Base-by-base conservation (phyloP, 768 basidiomycete species). In the Floccularia luteovirens region DNA sequence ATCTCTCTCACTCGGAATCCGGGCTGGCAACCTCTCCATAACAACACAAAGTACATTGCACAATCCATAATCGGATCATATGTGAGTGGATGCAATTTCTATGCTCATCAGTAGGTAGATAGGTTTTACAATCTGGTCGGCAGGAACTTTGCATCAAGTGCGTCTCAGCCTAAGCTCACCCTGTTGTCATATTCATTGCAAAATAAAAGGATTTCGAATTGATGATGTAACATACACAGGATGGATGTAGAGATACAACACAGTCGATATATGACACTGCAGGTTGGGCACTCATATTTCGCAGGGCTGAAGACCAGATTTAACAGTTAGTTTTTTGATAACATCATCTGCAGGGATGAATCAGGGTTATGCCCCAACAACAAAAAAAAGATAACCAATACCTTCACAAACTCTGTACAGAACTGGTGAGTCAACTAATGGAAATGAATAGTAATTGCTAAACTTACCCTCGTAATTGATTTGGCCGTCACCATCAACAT, bases 401-500 rank as follows among this genome's bases (percentile, higher is more conserved):
- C 80, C 72, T 77, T 84, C 57, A 86, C 80, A 58, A 87, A 90
- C 61, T 90, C 88, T 85, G 53, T 13, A 32, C 7, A 42, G 37
- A 35, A 34, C 31, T 36, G 21, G 23, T 38, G 4, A 32, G 35
- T 23, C 8, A 39, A 45, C 19, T 21, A 43, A 16, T 43, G 42
- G 25, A 31, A 25, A 34, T 25, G 24, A 24, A 25, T 16, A 38
- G 14, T 21, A 46, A 16, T 48, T 31, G 27, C 23, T 14, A 16
- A 5, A 48, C 74, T 42, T 43, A 82, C 84, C 84, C 1, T 86
- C 80, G 56, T 87, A 90, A 63, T 88, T 84, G 64, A 89, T 87
- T 64, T 90, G 87, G n/a, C 90, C 90, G 59, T 91, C 89, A 38
- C 92, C 91, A 55, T 96, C 90, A 37, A 90, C 74, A 57, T 96